Base-by-base conservation (phyloP, 495 filamentous ascomycete species). In the Hyaloscypha finlandica region DNA sequence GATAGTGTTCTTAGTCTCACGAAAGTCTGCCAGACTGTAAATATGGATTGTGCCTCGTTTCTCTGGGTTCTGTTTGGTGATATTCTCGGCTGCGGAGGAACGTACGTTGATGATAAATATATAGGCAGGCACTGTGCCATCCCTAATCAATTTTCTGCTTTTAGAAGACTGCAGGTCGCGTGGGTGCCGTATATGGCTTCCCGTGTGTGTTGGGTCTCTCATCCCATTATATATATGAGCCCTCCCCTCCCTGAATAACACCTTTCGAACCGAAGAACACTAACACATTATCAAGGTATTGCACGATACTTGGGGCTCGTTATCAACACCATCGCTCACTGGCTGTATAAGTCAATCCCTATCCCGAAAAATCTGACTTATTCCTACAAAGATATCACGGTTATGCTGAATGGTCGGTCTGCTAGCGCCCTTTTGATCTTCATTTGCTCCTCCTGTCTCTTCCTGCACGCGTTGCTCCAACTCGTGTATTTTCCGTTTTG, bases 301-400 rank as follows among this genome's bases (percentile, higher is more conserved):
- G 11, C 5, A 11, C 83, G 85, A 63, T 90, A 91, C 76, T 67
- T 87, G 48, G 84, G 89, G 61, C 77, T 89, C 63, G 79, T 89
- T 70, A 81, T 90, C 63, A 90, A 90, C 71, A 78, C 86, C 64
- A 74, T 86, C 64, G 85, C 86, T 22, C 86, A 89, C 69, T 86
- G 83, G 79, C 80, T 79, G 16, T 86, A 88, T 70, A 84, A 81
- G 68, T 87, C 88, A 52, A 85, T 86, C 55, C 84, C 81, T 20
- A 80, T 84, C 32, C 19, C 16, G 19, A 29, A 53, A 20, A 53
- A n/a, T 53, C 88, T 88, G 19, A 84, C 79, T 72, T 79, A 88
- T 73, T 85, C 81, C 22, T 79, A 84, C 0, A 75, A 88, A 72
- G 86, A 91, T 84, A 86, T 90, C 66, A 88, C 89, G 33, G 86